Conservation (phyloP, 2,329 filamentous ascomycete species). For the Cryphonectria parasitica region DNA sequence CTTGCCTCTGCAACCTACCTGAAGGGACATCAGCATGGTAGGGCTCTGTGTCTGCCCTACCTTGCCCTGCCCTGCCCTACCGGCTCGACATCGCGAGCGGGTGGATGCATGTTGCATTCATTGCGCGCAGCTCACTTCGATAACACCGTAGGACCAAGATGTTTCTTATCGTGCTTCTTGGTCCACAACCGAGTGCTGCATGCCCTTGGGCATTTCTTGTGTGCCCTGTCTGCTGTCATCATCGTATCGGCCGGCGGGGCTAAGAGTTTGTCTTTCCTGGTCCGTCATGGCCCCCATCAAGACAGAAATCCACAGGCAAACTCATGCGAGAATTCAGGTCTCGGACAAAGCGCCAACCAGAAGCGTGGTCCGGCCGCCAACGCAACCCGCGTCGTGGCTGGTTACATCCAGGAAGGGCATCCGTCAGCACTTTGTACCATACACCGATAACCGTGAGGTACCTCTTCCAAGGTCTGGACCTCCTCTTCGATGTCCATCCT, state of each 20-base stretch:
- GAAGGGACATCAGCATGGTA: constrained; percentile 5
- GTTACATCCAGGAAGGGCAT: constrained; percentile 9
- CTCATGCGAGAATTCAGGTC: neutral
- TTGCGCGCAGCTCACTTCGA: neutral
- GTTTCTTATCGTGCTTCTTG: neutral
- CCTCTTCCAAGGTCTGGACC: constrained; percentile 6
- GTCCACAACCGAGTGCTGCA: neutral
- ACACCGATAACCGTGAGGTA: neutral
- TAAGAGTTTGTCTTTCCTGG: neutral
- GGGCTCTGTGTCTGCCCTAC: constrained; percentile 8
- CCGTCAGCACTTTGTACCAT: constrained; percentile 20
- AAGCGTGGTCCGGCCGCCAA: constrained; percentile 18
- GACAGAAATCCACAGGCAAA: neutral
- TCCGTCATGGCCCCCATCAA: neutral
- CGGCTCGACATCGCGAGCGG: constrained; percentile 1
- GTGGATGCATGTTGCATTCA: neutral
- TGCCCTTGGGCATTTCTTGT: neutral
- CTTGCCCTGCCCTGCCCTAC: constrained; percentile 14
- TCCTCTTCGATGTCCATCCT: constrained; percentile 19
- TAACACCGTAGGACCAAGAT: neutral
- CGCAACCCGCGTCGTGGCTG: constrained; percentile 3
- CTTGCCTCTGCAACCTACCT: constrained; percentile 17
- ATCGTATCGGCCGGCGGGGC: neutral
- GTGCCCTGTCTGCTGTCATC: neutral
- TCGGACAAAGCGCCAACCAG: constrained; percentile 6